phyloP scores from a whole-genome alignment of 805 yeast species.

The Blastobotrys mokoenaii region DNA sequence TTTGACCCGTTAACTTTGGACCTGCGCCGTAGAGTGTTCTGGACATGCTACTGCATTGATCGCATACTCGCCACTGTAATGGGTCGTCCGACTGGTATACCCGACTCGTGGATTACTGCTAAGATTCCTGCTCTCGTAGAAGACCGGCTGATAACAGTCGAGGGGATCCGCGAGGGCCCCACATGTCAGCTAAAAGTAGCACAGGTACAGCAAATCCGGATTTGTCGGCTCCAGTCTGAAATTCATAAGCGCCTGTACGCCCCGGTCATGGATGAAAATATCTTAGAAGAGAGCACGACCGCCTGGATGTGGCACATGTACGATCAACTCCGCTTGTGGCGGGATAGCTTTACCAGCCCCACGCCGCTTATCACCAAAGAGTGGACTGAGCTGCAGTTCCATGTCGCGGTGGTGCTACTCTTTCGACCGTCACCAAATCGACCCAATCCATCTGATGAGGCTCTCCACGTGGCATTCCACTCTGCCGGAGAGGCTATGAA shows the following conservation, averaged over 20 bases:
- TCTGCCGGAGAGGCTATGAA: conserved; percentile 6
- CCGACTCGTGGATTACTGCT: conserved; percentile 1
- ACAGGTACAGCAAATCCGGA: conserved; percentile 3
- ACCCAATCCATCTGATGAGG: conserved; percentile 2
- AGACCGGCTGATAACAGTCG: conserved; percentile 2
- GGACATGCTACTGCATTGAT: conserved; percentile 6
- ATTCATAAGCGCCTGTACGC: conserved; percentile 3
- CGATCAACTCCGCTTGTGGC: conserved; percentile 5
- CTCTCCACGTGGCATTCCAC: conserved; percentile 2
- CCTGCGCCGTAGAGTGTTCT: conserved; percentile 3
- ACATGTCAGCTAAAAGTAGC: conserved; percentile 4
- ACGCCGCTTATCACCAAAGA: conserved; percentile 7
- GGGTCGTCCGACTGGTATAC: conserved; percentile 4
- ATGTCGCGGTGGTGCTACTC: conserved; percentile 2
- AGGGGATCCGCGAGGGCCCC: neutral
- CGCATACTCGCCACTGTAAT: conserved; percentile 1
- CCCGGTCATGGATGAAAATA: neutral
- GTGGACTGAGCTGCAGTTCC: conserved; percentile 6
- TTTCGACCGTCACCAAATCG: conserved; percentile 5
- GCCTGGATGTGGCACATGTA: conserved; percentile 6
- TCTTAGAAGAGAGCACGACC: neutral
- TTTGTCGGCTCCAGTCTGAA: conserved; percentile 3
- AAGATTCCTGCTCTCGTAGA: conserved; percentile 2
- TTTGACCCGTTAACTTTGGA: conserved; percentile 4
- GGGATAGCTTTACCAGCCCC: neutral